A percentile compares a stretch with the other conserved stretches of the same genome.
Conservation (phyloP, 495 filamentous ascomycete species). For the Penicillium angulare region DNA sequence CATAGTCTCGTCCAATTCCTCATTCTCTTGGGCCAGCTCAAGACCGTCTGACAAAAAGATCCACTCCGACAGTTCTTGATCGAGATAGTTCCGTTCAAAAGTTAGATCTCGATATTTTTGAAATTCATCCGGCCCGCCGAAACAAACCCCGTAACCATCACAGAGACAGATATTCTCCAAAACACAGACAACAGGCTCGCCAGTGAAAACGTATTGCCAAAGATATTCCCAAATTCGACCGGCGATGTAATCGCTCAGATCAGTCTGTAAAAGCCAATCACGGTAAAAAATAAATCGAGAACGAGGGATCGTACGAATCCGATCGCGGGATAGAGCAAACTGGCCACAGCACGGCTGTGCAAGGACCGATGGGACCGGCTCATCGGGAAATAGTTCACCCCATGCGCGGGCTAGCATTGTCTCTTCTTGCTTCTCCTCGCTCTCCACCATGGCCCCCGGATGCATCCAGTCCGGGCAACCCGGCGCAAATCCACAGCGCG, state of each 20-base stretch:
- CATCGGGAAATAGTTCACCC: slow-evolving; percentile 55
- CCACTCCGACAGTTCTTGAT: slow-evolving; percentile 51
- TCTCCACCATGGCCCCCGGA: slow-evolving; percentile 50
- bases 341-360: slow-evolving; percentile 67
- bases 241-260: slow-evolving; percentile 62
- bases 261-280: slow-evolving; percentile 66
- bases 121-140: slow-evolving; percentile 58
- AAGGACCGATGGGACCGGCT: slow-evolving; percentile 51
- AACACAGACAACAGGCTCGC: slow-evolving; percentile 58
- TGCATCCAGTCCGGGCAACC: slow-evolving; percentile 69
- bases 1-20: slow-evolving; percentile 27
- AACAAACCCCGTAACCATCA: slow-evolving; percentile 76
- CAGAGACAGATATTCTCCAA: slow-evolving; percentile 71
- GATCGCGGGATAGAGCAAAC: slow-evolving; percentile 58
- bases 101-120: slow-evolving; percentile 44
- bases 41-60: slow-evolving; percentile 34
- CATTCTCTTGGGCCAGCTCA: slow-evolving; percentile 31
- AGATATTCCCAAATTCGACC: slow-evolving; percentile 76
- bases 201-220: slow-evolving; percentile 70
- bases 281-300: slow-evolving; percentile 61
- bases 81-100: slow-evolving; percentile 36
- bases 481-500: slow-evolving; percentile 59
- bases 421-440: slow-evolving; percentile 60
- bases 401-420: slow-evolving; percentile 52
- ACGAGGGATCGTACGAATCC: slow-evolving; percentile 55